Percentiles rank a stretch among this genome's conserved stretches.
These are phyloP conservation scores for Bifiguratus adelaidae DNA, from an alignment of 192 early-diverging fungal species.

Conservation along the genomic window DNA sequence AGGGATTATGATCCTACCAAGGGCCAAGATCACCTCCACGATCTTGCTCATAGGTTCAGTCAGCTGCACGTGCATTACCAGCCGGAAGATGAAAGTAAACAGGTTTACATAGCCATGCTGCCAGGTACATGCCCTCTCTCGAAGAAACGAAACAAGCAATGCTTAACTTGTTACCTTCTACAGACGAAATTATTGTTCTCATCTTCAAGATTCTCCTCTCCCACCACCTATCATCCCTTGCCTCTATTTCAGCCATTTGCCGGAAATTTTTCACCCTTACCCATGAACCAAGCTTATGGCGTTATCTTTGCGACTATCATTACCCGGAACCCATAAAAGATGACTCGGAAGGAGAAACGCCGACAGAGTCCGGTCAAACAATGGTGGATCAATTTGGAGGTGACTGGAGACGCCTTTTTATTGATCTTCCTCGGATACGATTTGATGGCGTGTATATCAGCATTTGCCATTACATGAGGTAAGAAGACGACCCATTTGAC, in stretches of 20 bases:
- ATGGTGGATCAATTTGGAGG: constrained; percentile 13
- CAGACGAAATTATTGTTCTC: constrained; percentile 16
- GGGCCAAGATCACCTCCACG: constrained; percentile 1
- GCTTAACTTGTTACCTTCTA: background rate
- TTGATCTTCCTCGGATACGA: constrained; percentile 24
- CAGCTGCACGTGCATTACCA: constrained; percentile 5
- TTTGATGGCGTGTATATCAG: constrained; percentile 33
- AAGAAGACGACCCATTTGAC: background rate
- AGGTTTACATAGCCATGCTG: constrained; percentile 16
- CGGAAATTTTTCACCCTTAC: constrained; percentile 23
- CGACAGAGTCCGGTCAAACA: constrained; percentile 4
- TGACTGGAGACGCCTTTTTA: constrained; percentile 27
- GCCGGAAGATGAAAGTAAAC: constrained; percentile 13
- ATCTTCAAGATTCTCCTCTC: constrained; percentile 12
- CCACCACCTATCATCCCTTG: constrained; percentile 11
- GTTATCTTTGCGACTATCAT: constrained; percentile 14
- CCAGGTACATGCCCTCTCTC: constrained; percentile 13
- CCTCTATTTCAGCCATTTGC: constrained; percentile 17
- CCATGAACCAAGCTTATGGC: constrained; percentile 17
- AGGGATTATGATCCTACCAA: background rate
- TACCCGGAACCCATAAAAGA: constrained; percentile 12
- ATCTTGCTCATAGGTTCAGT: constrained; percentile 4
- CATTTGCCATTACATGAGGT: constrained; percentile 23
- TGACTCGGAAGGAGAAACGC: background rate
- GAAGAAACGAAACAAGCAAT: background rate